phyloP scores from a whole-genome alignment of 2,329 filamentous ascomycete genomes.

The Aspergillus latus region DNA sequence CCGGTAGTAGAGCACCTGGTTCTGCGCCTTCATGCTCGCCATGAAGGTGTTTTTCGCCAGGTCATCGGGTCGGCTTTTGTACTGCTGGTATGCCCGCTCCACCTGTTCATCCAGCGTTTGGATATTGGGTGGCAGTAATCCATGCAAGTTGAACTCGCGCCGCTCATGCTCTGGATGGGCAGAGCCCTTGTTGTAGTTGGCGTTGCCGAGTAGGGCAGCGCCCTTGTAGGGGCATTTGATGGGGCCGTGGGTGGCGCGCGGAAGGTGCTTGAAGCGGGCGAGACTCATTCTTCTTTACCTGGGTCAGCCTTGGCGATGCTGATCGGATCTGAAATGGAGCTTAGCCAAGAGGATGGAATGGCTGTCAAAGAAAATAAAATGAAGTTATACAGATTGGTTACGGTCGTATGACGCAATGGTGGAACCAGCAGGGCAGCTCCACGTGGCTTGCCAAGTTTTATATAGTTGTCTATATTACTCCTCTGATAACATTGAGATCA shows the following conservation, averaged over 20 bases:
- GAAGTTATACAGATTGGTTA: neutral
- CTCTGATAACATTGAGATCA: neutral
- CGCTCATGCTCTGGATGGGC: slow-evolving; percentile 72
- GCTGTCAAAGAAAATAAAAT: neutral
- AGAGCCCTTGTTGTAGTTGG: slow-evolving; percentile 80
- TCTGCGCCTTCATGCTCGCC: slow-evolving; percentile 81
- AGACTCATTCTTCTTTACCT: neutral
- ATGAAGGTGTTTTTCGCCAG: slow-evolving; percentile 86
- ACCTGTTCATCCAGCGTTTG: slow-evolving; percentile 77
- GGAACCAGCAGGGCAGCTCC: neutral
- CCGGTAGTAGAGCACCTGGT: slow-evolving; percentile 76
- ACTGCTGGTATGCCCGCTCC: slow-evolving; percentile 77
- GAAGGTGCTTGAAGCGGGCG: slow-evolving; percentile 22
- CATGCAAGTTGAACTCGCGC: slow-evolving; percentile 67
- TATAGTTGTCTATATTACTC: neutral
- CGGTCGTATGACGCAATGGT: neutral
- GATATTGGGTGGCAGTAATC: slow-evolving; percentile 69
- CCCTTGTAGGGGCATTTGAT: slow-evolving; percentile 40
- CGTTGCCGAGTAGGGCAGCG: slow-evolving; percentile 60
- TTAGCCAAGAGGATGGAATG: neutral
- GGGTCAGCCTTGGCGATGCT: neutral
- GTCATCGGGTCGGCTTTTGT: slow-evolving; percentile 60
- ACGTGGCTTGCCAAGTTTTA: neutral
- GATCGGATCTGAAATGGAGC: neutral
- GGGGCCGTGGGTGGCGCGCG: slow-evolving; percentile 30